Evolutionary conservation across 352 stramenopile genomes (phyloP).

Genomic region (Globisporangium cederbergense): DNA sequence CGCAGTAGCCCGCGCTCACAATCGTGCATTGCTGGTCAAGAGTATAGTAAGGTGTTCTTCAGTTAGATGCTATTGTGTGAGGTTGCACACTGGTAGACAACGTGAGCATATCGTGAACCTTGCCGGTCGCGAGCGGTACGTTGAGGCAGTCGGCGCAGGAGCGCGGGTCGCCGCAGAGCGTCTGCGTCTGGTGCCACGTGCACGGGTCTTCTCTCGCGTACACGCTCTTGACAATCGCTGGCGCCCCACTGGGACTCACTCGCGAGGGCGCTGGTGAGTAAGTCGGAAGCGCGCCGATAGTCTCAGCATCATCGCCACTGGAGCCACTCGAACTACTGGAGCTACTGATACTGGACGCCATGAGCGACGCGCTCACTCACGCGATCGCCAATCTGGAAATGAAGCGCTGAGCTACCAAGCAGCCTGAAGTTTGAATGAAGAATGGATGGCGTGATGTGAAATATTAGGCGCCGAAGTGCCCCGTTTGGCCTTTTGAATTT

Average conservation of each 20-base stretch:
- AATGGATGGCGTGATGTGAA: background rate
- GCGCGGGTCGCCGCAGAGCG: slow-evolving; percentile 24
- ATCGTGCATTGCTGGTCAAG: slow-evolving; percentile 41
- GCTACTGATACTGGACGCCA: background rate
- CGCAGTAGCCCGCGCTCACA: slow-evolving; percentile 51
- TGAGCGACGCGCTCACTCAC: background rate
- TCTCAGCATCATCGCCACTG: slow-evolving; percentile 13
- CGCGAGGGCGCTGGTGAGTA: background rate
- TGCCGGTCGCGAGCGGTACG: slow-evolving; percentile 6
- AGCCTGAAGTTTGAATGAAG: background rate
- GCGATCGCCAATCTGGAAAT: background rate
- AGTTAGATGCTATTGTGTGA: background rate
- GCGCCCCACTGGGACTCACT: background rate
- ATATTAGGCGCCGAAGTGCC: background rate
- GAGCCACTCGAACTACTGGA: background rate
- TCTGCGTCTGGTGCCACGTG: slow-evolving; percentile 47
- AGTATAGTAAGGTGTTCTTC: background rate
- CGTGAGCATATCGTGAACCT: no score
- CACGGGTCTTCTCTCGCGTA: slow-evolving; percentile 35
- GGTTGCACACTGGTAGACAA: background rate
- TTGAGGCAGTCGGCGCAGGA: slow-evolving; percentile 43
- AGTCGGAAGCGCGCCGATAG: slow-evolving; percentile 18
- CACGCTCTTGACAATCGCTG: slow-evolving; percentile 24
- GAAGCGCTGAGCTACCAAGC: background rate
- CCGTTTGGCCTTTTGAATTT: no score